Evolutionary conservation across 2,329 filamentous ascomycete genomes (phyloP), one percentile per base, ranked within the genome.

Genomic region (Penicillium verrucosum): DNA sequence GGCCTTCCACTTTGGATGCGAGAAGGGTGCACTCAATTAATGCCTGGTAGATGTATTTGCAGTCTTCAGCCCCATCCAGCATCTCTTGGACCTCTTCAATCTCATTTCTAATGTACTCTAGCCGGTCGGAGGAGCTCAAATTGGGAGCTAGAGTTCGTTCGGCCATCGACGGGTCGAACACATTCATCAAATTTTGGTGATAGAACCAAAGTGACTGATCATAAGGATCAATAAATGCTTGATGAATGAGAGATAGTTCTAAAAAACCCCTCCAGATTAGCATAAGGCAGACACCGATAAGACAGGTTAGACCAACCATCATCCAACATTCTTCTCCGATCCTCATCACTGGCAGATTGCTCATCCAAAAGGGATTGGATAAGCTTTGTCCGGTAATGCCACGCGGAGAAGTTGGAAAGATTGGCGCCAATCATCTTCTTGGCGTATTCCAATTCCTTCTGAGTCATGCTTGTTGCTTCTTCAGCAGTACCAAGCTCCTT

Each of bases 201-300:
- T 99, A 97, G 74, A 95, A 96, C 92, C 94, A 99, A 6, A 97
- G 81, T 18, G 92, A 96, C 70, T 97, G 93, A 70, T 97, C 93
- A 65, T 96, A 92, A 0, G 93, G 92, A 56, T 95, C 92, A 37
- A 92, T 94, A 47, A 97, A 80, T 0, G 89, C 92, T 55, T 87
- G 83, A 54, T 88, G 86, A 27, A 96, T 87, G 42, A 90, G 78
- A 27, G 83, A 80, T 49, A 97, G 80, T 76, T 99, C 94, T 83
- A 56, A 45, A 18, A 47, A 16, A 16, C 4, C 0, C 30, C 30
- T 23, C 25, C 18, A 23, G 7, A 51, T 59, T 49, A 57, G 37
- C 25, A 21, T 46, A n/a, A 49, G 9, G 16, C 42, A 47, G 40
- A 40, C 27, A 23, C n/a, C 12, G n/a, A 29, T 21, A 44, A 54